Percentiles rank a stretch among this genome's conserved stretches.
Conservation (phyloP, 1,284 basidiomycete species). For the Flammula alnicola region DNA sequence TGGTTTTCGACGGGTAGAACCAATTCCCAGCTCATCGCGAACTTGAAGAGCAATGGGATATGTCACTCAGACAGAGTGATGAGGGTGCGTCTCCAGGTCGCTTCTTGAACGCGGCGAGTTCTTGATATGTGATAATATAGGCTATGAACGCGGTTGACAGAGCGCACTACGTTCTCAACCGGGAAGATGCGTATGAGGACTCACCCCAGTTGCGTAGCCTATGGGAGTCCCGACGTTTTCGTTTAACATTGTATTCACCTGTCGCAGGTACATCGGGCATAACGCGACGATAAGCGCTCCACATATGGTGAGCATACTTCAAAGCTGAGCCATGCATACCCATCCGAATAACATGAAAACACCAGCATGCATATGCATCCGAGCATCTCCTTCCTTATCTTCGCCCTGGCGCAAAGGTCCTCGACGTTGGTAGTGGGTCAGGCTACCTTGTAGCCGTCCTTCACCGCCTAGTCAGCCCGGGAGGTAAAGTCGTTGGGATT, state of each 20-base stretch:
- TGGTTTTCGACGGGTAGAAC: conserved; percentile 76
- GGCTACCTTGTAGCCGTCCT: conserved; percentile 82
- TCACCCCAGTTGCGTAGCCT: conserved; percentile 67
- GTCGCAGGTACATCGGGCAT: conserved; percentile 69
- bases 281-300: conserved; percentile 90
- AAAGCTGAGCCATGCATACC: not conserved
- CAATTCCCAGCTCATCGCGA: conserved; percentile 74
- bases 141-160: conserved; percentile 78
- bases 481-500: conserved; percentile 83
- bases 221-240: not conserved
- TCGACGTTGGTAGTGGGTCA: conserved; percentile 83
- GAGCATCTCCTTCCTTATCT: conserved; percentile 77
- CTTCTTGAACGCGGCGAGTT: conserved; percentile 3
- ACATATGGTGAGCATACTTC: conserved; percentile 68
- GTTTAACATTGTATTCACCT: not conserved
- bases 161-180: conserved; percentile 67
- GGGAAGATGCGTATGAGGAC: conserved; percentile 71
- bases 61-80: conserved; percentile 57
- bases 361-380: conserved; percentile 80
- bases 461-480: conserved; percentile 64
- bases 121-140: conserved; percentile 37
- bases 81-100: conserved; percentile 38
- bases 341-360: conserved; percentile 4
- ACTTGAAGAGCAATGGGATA: conserved; percentile 61
- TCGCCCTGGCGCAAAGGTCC: conserved; percentile 69